Base-by-base conservation (phyloP, 805 yeast species). In the Nakazawaea laoshanensis region DNA sequence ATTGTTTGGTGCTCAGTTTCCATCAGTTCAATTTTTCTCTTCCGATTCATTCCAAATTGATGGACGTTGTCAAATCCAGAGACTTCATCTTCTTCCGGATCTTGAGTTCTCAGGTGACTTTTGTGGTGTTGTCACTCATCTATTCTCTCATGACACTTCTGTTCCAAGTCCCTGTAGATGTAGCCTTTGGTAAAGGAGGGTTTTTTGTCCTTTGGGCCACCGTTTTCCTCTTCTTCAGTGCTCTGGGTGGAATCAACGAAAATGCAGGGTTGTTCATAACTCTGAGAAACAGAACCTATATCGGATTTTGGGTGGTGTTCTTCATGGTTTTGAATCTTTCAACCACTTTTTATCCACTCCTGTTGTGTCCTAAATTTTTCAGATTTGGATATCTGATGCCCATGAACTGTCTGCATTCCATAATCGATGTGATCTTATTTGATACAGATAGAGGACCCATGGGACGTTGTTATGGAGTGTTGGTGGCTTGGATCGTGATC, bases 231-330 rank as follows among this genome's bases (percentile, higher is more conserved):
- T 66, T 79, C 11, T 70, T 81, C 74, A 59, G 72, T 41, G 79
- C 85, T 1, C 71, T 80, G 11, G 89, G 89, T 33, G 69, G 77
- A 17, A 72, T 74, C 24, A 77, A 75, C 47, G 89, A 82, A 52
- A 70, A 75, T 36, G 59, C 67, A 46, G 74, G 74, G 3, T 49
- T 74, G 52, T 25, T 77, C 7, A 49, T 70, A 5, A 55, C 74
- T 25, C 51, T 70, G 5, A 34, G 57, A 15, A 63, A 59, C 33
- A 86, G 88, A 2, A 78, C 80, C 15, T 48, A 66, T 30, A 43
- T 77, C 7, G 83, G 86, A 0, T 63, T 76, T 40, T 77, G 85
- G 83, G 56, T 80, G 50, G 61, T 78, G 38, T 64, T 71, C 41
- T 79, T 82, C 76, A 81, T 79, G 41, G 68, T 80, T 37, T 33